Base-by-base conservation (phyloP, 495 filamentous ascomycete species). In the Annulohypoxylon moriforme region DNA sequence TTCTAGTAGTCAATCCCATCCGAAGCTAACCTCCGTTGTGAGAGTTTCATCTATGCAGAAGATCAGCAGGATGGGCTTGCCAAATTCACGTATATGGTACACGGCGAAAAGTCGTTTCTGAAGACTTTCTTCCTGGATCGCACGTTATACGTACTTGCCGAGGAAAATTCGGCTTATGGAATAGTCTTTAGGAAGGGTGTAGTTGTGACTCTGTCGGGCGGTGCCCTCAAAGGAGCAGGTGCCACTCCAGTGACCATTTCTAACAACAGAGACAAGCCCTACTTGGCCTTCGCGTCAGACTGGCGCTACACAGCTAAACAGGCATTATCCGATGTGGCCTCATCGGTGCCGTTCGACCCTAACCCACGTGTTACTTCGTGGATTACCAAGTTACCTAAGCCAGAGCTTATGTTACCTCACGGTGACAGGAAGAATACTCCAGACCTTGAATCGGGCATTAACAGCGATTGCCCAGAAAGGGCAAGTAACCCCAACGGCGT, bases 1-100 rank as follows among this genome's bases (percentile, higher is more conserved):
- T 20, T 61, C 4, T 29, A 13, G 5, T 22, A 67, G 56, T 27
- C 7, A 16, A 24, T 31, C 42, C 59, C 14, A 5, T 11, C 49
- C 40, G 4, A 50, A 18, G 22, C 25, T 14, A 38, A 53, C 33
- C 24, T 9, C 6, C 22, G 44, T 4, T 53, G 40, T 22, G 59
- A 78, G 33, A 77, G 80, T 56, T 18, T 83, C 2, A 71, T 82
- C 16, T 83, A 84, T 42, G 69, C 67, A 11, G 85, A 85, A 59
- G 72, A 69, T 6, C 69, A 79, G 13, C 59, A 68, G 14, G 42
- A 72, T 1, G 73, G 75, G 13, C 64, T 74, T 7, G 79, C 76
- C 1, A 71, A 77, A 57, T 75, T 84, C 16, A 74, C 72, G 25
- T 76, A 80, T 20, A 73, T 81, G 49, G 59, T 62, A 9, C 73